phyloP scores from a whole-genome alignment of 1,139 yeast species.

The Yamadazyma dushanensis region DNA sequence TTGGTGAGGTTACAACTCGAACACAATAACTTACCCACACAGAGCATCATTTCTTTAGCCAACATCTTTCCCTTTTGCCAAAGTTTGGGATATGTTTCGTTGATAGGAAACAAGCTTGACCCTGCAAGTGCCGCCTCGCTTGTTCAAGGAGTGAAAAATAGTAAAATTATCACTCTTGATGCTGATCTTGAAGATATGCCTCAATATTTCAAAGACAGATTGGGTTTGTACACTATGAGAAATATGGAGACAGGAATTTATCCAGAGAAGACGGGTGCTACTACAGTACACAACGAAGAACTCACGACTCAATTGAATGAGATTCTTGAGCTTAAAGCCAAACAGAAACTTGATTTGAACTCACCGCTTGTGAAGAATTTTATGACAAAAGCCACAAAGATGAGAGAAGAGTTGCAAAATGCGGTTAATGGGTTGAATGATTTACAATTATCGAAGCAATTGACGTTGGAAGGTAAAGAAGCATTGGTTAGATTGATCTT shows the following conservation, averaged over 20 bases:
- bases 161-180: constrained; percentile 42
- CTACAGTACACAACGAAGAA: constrained; percentile 9
- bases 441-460: constrained; percentile 51
- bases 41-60: constrained; percentile 54
- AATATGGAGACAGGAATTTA: constrained; percentile 57
- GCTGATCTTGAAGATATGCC: constrained; percentile 42
- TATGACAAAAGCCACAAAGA: constrained; percentile 40
- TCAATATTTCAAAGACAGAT: constrained; percentile 49
- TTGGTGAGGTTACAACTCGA: constrained; percentile 63
- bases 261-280: constrained; percentile 11
- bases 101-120: constrained; percentile 60
- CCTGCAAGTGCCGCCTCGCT: constrained; percentile 38
- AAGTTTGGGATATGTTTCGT: constrained; percentile 56
- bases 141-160: constrained; percentile 42
- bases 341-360: constrained; percentile 27
- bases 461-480: constrained; percentile 71
- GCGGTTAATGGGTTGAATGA: constrained; percentile 59
- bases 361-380: constrained; percentile 40
- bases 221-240: constrained; percentile 68
- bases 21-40: constrained; percentile 50
- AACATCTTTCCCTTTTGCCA: constrained; percentile 64
- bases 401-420: constrained; percentile 48
- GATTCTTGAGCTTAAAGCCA: constrained; percentile 30
- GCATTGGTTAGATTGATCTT: constrained; percentile 66
- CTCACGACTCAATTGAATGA: constrained; percentile 40